These are phyloP conservation scores for Parastagonospora avenae DNA, from an alignment of 2,329 filamentous ascomycete species.

Conservation along the genomic window DNA sequence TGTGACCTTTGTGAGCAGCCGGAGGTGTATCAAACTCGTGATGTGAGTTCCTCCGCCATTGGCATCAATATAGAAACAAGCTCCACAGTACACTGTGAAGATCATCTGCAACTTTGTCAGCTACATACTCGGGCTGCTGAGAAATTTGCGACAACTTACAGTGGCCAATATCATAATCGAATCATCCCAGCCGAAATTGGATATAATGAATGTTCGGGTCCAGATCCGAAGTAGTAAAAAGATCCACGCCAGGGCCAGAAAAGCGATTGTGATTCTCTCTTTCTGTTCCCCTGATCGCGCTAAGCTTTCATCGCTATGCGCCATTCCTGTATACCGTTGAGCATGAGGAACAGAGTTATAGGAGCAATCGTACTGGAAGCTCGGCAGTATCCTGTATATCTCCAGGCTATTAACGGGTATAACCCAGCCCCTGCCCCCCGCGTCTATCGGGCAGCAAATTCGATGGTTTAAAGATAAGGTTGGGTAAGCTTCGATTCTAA, in stretches of 20 bases:
- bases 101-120: constrained; percentile 27
- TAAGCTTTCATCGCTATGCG: constrained; percentile 22
- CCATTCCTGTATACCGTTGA: constrained; percentile 26
- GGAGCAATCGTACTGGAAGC: no score
- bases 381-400: no score
- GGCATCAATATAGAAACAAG: constrained; percentile 32
- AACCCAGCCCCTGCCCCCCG: no score
- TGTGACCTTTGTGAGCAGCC: constrained; percentile 35
- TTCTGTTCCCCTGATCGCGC: constrained; percentile 25
- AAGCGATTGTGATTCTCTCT: constrained; percentile 38
- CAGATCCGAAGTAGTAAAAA: constrained; percentile 48
- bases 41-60: constrained; percentile 44
- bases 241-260: constrained; percentile 45
- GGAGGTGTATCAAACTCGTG: constrained; percentile 24
- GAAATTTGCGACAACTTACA: constrained; percentile 27
- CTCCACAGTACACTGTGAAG: constrained; percentile 39
- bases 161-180: constrained; percentile 47
- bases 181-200: constrained; percentile 53
- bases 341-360: not conserved
- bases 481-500: not conserved
- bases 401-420: no score
- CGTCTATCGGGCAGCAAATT: constrained; percentile 1
- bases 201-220: constrained; percentile 47
- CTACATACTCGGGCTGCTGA: not conserved
- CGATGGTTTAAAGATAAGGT: not conserved